A percentile compares a stretch with the other conserved stretches of the same genome.
Evolutionary conservation across 1,284 basidiomycete species (phyloP).

Genomic region (Moesziomyces parantarcticus): DNA sequence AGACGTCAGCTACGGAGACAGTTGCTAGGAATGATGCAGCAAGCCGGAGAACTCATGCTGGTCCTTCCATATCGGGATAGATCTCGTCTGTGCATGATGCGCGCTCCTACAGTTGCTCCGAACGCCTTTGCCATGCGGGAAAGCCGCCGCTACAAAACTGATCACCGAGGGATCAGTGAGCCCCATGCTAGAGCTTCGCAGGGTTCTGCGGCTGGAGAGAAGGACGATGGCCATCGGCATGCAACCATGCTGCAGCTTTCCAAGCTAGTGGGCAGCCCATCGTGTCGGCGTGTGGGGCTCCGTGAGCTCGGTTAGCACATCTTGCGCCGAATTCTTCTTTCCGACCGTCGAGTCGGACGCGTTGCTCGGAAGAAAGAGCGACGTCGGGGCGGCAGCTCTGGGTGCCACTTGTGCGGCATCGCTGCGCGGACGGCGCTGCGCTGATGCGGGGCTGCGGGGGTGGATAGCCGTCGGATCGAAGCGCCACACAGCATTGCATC

Average conservation of each 20-base stretch:
- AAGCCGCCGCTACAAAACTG: background rate
- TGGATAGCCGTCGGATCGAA: constrained; percentile 3
- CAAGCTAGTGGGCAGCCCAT: background rate
- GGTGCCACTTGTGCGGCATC: too few relatives aligned
- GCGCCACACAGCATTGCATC: background rate
- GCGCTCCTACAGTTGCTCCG: background rate
- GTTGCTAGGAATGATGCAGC: background rate
- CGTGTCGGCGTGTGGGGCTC: background rate
- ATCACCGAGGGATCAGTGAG: background rate
- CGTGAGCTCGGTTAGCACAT: background rate
- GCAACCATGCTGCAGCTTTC: background rate
- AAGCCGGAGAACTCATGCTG: background rate
- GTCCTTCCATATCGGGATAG: constrained; percentile 10
- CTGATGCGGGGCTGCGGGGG: background rate
- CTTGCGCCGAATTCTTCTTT: background rate
- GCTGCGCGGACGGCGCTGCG: background rate
- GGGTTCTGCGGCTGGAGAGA: background rate
- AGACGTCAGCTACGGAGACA: background rate
- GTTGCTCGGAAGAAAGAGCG: background rate
- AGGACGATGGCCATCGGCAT: background rate
- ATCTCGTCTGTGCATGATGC: background rate
- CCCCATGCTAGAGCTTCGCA: background rate
- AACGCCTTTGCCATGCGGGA: background rate
- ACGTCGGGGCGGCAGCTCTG: too few relatives aligned
- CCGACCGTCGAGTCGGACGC: background rate